Conservation (phyloP, 441 rosid species). For the Mallotus repandus region DNA sequence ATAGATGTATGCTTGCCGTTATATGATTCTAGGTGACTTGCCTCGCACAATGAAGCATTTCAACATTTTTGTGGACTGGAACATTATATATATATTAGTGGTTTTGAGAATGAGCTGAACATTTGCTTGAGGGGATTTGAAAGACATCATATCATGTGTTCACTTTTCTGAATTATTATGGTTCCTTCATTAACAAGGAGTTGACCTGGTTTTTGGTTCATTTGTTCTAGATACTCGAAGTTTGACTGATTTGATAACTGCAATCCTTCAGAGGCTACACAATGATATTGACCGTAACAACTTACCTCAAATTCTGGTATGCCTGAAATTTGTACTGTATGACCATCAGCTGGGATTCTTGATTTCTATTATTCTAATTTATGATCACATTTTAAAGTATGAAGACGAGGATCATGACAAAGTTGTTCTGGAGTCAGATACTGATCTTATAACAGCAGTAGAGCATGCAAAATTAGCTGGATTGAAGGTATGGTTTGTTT, state of each 20-base stretch:
- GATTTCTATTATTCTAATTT: constrained; percentile 15
- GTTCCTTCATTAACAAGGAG: background rate
- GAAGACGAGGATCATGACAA: constrained; percentile 97
- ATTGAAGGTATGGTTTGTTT: constrained; percentile 60
- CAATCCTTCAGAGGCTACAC: constrained; percentile 87
- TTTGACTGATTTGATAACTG: constrained; percentile 74
- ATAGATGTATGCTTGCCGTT: background rate
- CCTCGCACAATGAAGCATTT: background rate
- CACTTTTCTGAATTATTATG: background rate
- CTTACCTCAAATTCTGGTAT: constrained; percentile 85
- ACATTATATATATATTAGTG: background rate
- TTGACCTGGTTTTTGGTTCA: constrained; percentile 21
- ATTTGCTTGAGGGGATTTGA: background rate
- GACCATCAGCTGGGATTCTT: constrained; percentile 2
- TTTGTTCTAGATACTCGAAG: constrained; percentile 56
- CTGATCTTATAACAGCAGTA: constrained; percentile 76
- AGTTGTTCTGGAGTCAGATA: constrained; percentile 84
- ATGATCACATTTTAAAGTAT: constrained; percentile 46
- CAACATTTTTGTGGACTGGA: background rate
- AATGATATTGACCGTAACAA: constrained; percentile 74
- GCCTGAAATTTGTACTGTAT: constrained; percentile 4
- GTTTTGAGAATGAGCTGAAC: background rate
- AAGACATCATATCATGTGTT: background rate
- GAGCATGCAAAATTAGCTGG: constrained; percentile 84
- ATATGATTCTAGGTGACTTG: background rate